A percentile compares a stretch with the other conserved stretches of the same genome.
Conservation (phyloP, 805 yeast genomes). For the Sugiyamaella chiloensis region DNA sequence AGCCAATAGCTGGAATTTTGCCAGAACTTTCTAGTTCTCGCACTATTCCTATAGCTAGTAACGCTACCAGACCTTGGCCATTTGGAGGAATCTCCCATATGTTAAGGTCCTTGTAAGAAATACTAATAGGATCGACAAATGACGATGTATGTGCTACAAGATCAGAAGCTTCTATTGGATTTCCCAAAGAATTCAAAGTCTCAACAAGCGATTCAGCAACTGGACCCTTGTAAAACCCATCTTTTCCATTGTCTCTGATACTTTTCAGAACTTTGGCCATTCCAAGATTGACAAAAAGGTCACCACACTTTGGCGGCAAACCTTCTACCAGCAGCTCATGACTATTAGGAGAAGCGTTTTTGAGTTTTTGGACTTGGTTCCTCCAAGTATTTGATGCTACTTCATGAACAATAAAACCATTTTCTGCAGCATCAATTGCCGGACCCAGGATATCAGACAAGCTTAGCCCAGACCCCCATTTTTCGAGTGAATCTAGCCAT, state of each 20-base stretch:
- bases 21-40: background rate
- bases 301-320: background rate
- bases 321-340: background rate
- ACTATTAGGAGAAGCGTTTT: background rate
- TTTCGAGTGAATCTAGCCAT: background rate
- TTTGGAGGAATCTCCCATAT: background rate
- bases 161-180: background rate
- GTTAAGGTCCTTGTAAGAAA: background rate
- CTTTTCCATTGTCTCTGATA: background rate
- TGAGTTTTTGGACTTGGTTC: background rate
- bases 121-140: background rate
- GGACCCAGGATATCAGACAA: background rate
- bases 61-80: background rate
- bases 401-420: background rate
- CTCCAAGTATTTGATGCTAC: background rate
- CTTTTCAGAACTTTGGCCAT: background rate
- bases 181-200: background rate
- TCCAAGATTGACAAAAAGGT: background rate
- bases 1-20: background rate
- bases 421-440: background rate
- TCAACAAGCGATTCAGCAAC: background rate
- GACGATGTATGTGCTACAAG: background rate
- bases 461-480: background rate
- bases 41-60: background rate
- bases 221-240: background rate